Conservation (phyloP, 2,329 filamentous ascomycete genomes). For the Plenodomus lindquistii region DNA sequence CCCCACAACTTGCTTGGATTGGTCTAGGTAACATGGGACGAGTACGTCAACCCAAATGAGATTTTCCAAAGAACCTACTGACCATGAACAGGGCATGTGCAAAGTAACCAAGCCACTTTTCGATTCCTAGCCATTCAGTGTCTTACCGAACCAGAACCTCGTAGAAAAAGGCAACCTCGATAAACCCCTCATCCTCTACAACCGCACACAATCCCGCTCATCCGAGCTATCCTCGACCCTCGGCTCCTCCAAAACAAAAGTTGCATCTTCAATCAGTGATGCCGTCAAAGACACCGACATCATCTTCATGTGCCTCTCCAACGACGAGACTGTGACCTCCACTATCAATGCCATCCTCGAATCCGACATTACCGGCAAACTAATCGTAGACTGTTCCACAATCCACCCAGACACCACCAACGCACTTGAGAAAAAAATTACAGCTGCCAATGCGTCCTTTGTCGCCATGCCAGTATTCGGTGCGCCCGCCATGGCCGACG, state of each 20-base stretch:
- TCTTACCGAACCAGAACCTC: constrained; percentile 62
- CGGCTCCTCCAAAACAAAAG: constrained; percentile 63
- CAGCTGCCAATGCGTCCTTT: constrained; percentile 68
- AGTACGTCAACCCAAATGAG: constrained; percentile 53
- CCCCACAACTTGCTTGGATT: constrained; percentile 70
- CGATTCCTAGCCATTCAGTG: neutral
- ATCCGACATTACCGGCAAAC: constrained; percentile 66
- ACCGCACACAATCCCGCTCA: constrained; percentile 72
- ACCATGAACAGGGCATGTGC: constrained; percentile 69
- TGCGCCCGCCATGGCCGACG: constrained; percentile 70
- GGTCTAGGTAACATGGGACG: constrained; percentile 88
- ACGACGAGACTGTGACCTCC: constrained; percentile 72
- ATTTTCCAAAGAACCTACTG: constrained; percentile 1
- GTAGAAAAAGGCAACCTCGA: constrained; percentile 74
- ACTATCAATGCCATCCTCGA: constrained; percentile 63
- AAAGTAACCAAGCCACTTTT: constrained; percentile 38
- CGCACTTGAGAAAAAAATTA: constrained; percentile 62
- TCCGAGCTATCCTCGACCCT: constrained; percentile 66
- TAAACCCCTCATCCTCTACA: constrained; percentile 76
- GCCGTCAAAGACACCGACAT: constrained; percentile 72
- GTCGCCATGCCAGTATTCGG: constrained; percentile 77
- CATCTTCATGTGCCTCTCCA: constrained; percentile 79
- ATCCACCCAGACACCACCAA: constrained; percentile 82
- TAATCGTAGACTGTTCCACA: constrained; percentile 86
- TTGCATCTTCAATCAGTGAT: constrained; percentile 66